phyloP scores from a whole-genome alignment of 352 stramenopile species.

The Globisporangium rhizosaccharum region DNA sequence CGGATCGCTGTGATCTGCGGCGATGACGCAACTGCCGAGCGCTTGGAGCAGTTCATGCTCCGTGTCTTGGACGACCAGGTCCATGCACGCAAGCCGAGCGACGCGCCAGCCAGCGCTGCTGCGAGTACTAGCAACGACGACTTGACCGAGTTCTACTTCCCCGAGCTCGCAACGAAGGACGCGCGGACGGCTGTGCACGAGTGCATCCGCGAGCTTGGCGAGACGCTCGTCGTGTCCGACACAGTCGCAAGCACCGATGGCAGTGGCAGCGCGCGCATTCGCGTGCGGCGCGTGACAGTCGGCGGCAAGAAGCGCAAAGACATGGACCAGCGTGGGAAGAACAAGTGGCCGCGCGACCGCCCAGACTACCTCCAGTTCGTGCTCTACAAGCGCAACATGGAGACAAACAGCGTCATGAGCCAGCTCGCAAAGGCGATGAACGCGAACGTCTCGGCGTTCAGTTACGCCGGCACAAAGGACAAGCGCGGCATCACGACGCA shows the following conservation, averaged over 20 bases:
- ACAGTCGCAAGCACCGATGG: constrained; percentile 46
- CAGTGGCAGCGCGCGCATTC: constrained; percentile 43
- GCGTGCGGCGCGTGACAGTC: constrained; percentile 80
- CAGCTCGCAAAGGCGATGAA: constrained; percentile 72
- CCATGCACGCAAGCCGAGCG: constrained; percentile 8
- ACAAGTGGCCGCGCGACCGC: constrained; percentile 57
- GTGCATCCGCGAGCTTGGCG: constrained; percentile 64
- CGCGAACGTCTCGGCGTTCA: constrained; percentile 65
- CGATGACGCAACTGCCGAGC: constrained; percentile 24
- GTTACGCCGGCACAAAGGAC: constrained; percentile 95
- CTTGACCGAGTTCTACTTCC: constrained; percentile 57
- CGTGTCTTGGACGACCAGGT: constrained; percentile 28
- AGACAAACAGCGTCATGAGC: constrained; percentile 83
- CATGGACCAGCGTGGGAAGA: constrained; percentile 47
- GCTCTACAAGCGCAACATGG: constrained; percentile 96
- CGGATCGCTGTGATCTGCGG: constrained; percentile 44
- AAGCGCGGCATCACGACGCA: constrained; percentile 95
- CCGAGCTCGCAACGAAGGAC: constrained; percentile 77
- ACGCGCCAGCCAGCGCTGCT: neutral
- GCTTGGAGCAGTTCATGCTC: constrained; percentile 39
- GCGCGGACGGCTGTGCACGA: constrained; percentile 83
- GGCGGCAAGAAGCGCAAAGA: constrained; percentile 84
- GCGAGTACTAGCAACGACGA: constrained; percentile 1
- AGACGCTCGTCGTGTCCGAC: constrained; percentile 73
- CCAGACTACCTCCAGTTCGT: constrained; percentile 93